Conservation (phyloP, 1,139 yeast species). For the Pichia sp. region DNA sequence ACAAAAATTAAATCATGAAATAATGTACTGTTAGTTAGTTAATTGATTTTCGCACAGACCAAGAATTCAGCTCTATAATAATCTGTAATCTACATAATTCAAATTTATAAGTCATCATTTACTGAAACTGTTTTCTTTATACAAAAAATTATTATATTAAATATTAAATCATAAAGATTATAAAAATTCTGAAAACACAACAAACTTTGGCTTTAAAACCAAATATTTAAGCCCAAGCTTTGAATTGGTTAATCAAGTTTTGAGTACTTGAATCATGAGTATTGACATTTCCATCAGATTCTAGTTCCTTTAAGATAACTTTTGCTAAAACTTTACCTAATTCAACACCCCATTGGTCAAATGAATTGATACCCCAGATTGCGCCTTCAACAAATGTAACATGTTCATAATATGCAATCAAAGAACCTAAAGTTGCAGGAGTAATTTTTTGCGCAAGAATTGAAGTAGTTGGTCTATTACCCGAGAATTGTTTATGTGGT, state of each 20-base stretch:
- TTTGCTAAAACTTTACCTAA: slow-evolving; percentile 97
- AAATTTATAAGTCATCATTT: no score
- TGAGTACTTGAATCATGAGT: slow-evolving; percentile 88
- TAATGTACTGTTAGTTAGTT: no score
- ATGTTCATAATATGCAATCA: slow-evolving; percentile 97
- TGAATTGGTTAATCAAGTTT: slow-evolving; percentile 90
- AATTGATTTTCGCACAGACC: no score
- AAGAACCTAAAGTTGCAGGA: slow-evolving; percentile 91
- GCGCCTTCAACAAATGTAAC: slow-evolving; percentile 98
- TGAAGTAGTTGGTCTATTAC: slow-evolving; percentile 98
- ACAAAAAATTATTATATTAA: no score
- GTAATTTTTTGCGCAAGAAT: slow-evolving; percentile 93
- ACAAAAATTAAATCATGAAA: no score
- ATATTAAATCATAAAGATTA: background rate
- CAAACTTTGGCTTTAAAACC: background rate
- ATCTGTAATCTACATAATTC: no score
- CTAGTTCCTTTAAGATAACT: slow-evolving; percentile 85
- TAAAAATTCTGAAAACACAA: background rate
- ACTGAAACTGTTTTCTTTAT: no score
- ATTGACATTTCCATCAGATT: slow-evolving; percentile 47
- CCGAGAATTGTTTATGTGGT: slow-evolving; percentile 94
- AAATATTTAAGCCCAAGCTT: slow-evolving; percentile 59
- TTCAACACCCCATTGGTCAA: slow-evolving; percentile 99
- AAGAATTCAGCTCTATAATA: no score
- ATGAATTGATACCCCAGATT: slow-evolving; percentile 97